Conservation (phyloP, 2,329 filamentous ascomycete species). For the Fusarium domesticum region DNA sequence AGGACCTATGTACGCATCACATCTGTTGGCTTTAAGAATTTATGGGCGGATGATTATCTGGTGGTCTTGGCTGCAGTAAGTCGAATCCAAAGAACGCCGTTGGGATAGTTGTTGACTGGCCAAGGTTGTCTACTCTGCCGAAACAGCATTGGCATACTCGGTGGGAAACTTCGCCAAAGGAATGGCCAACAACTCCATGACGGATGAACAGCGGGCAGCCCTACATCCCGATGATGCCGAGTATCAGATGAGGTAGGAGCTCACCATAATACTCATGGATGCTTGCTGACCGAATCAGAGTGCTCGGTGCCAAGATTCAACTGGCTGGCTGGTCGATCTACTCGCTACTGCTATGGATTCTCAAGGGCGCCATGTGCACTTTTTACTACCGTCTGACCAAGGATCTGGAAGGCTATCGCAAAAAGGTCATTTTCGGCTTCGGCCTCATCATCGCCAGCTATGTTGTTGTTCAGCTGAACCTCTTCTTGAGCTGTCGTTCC, state of each 20-base stretch:
- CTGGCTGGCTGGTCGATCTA: constrained; percentile 56
- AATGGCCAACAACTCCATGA: constrained; percentile 57
- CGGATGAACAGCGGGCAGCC: constrained; percentile 44
- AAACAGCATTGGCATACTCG: constrained; percentile 50
- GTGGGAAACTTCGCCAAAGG: constrained; percentile 48
- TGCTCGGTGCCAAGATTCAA: constrained; percentile 55
- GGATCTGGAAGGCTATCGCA: constrained; percentile 40
- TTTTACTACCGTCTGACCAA: constrained; percentile 55
- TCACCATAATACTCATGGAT: rapidly evolving
- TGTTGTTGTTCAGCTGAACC: constrained; percentile 46
- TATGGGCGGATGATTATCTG: constrained; percentile 58
- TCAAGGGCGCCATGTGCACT: constrained; percentile 55
- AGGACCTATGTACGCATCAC: constrained; percentile 49
- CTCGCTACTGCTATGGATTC: constrained; percentile 49
- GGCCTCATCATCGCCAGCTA: constrained; percentile 48
- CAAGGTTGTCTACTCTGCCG: constrained; percentile 50
- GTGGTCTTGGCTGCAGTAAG: constrained; percentile 52
- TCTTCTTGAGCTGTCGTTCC: constrained; percentile 52
- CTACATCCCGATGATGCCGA: constrained; percentile 45
- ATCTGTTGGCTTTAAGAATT: constrained; percentile 46
- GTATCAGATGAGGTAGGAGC: constrained; percentile 37
- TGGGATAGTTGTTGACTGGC: not conserved
- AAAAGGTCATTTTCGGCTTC: constrained; percentile 50
- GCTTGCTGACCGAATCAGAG: constrained; percentile 30
- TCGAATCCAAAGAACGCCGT: not conserved